Percentiles rank a stretch among this genome's conserved stretches.
Evolutionary conservation across 2,329 filamentous ascomycete species (phyloP).

Genomic region (Cladosporium sp.): DNA sequence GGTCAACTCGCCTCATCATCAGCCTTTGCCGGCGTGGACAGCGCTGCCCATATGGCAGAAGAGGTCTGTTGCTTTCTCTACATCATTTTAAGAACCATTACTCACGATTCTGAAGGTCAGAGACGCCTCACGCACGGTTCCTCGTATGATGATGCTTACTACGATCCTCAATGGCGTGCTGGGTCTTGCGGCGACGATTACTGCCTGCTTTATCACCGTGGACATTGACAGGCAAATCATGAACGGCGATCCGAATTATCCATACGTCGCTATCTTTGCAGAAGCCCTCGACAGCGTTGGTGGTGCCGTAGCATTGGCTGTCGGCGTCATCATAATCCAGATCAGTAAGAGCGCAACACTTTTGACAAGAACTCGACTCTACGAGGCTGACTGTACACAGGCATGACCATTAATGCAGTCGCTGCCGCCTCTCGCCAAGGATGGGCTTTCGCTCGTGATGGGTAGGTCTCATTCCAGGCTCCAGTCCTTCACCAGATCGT

Average conservation of each 20-base stretch:
- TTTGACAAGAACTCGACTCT: no score
- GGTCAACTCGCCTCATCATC: slow-evolving; percentile 8
- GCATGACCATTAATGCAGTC: slow-evolving; percentile 32
- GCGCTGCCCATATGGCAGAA: slow-evolving; percentile 23
- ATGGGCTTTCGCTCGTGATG: slow-evolving; percentile 47
- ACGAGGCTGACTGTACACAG: neutral
- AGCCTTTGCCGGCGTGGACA: neutral
- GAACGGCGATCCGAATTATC: slow-evolving; percentile 3
- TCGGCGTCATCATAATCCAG: neutral
- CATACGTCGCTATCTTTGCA: neutral
- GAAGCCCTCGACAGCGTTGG: slow-evolving; percentile 2
- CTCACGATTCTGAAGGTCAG: neutral
- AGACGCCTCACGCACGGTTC: slow-evolving; percentile 21
- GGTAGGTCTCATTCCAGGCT: neutral
- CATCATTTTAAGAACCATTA: neutral
- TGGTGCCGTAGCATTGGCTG: neutral
- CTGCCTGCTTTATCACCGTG: slow-evolving; percentile 38
- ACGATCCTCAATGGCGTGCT: slow-evolving; percentile 24
- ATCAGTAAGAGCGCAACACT: neutral
- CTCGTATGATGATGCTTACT: slow-evolving; percentile 21
- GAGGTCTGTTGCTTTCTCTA: slow-evolving; percentile 1
- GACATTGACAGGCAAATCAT: slow-evolving; percentile 29
- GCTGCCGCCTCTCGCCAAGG: slow-evolving; percentile 45
- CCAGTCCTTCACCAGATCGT: neutral
- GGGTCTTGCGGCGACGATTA: slow-evolving; percentile 29